These are phyloP conservation scores for Apiospora pterosperma DNA, from an alignment of 2,329 filamentous ascomycete genomes.

Conservation along the genomic window DNA sequence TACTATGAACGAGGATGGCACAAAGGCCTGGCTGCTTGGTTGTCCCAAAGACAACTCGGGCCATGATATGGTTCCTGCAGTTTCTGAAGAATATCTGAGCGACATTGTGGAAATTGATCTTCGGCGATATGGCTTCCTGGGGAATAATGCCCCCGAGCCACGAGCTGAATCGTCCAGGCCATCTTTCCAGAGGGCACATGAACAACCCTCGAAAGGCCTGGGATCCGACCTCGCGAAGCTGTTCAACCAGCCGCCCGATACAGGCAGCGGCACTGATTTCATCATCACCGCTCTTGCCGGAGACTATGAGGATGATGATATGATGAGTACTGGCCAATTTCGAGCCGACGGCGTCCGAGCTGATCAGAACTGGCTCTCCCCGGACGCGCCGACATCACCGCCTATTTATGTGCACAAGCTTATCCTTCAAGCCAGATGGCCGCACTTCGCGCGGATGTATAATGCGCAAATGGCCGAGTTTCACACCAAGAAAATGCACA, in stretches of 20 bases:
- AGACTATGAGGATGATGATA: conserved; percentile 67
- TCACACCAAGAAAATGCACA: conserved; percentile 95
- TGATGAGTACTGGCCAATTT: conserved; percentile 48
- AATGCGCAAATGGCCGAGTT: conserved; percentile 95
- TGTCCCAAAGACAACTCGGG: conserved; percentile 72
- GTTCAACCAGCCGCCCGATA: conserved; percentile 83
- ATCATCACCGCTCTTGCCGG: conserved; percentile 84
- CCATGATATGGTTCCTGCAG: conserved; percentile 63
- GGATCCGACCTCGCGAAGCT: conserved; percentile 82
- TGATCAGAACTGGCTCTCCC: conserved; percentile 55
- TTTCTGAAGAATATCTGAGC: conserved; percentile 86
- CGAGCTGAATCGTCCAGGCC: conserved; percentile 46
- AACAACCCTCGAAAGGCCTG: conserved; percentile 63
- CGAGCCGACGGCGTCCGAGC: conserved; percentile 39
- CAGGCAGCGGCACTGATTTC: conserved; percentile 86
- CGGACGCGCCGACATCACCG: conserved; percentile 64
- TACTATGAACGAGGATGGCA: conserved; percentile 90
- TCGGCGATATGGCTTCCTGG: conserved; percentile 84
- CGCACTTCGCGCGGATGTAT: conserved; percentile 91
- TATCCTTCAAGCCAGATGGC: conserved; percentile 92
- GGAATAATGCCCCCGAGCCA: conserved; percentile 66
- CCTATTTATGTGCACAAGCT: conserved; percentile 95
- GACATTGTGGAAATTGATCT: conserved; percentile 94
- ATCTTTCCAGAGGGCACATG: conserved; percentile 43
- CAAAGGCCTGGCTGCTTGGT: conserved; percentile 94